Base-by-base conservation (phyloP, 2,329 filamentous ascomycete species). In the Apiospora arundinis region DNA sequence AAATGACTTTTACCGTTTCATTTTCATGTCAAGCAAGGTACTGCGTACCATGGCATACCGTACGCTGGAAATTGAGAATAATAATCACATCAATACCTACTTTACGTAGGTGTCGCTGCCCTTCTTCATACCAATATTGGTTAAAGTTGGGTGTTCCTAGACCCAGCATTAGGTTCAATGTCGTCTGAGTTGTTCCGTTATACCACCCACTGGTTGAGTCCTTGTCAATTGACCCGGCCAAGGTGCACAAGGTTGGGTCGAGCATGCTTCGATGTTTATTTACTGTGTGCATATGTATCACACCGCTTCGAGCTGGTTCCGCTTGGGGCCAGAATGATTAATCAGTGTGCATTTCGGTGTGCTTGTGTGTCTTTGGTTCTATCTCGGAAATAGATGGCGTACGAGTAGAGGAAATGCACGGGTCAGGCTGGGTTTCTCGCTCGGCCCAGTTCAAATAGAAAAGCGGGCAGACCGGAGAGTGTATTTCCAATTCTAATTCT, bases 261-360 rank as follows among this genome's bases (percentile, higher is more conserved):
- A 32, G 16, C 49, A 32, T 56, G 21, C 6, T 49, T 4, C 45
- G 18, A n/a, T 49, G 6, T 56, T 25, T 32, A 32, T 56, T 25
- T 32, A 32, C 32, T 14, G 40, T 42, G 52, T 37, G 18, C 28
- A 14, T 23, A 63, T 63, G 56, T 40, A 40, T 18, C 32, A 40
- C 56, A 63, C 56, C 56, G 32, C 56, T 63, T 40, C 56, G 4
- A 63, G 56, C 56, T 40, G 56, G 32, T 40, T 18, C 56, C 56
- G 56, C 32, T n/a, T 5, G n/a, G 18, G 14, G 12, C 32, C 56
- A 63, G 9, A n/a, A 63, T 18, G 56, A 63, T n/a, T 8, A 37
- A 37, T 37, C 18, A 37, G 40, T 21, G 32, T 9, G 32, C 56
- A 63, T n/a, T 14, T 32, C 56, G n/a, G 32, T 40, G 28, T 40